Base-by-base conservation (phyloP, 495 filamentous ascomycete species). In the Talaromyces borbonicus region DNA sequence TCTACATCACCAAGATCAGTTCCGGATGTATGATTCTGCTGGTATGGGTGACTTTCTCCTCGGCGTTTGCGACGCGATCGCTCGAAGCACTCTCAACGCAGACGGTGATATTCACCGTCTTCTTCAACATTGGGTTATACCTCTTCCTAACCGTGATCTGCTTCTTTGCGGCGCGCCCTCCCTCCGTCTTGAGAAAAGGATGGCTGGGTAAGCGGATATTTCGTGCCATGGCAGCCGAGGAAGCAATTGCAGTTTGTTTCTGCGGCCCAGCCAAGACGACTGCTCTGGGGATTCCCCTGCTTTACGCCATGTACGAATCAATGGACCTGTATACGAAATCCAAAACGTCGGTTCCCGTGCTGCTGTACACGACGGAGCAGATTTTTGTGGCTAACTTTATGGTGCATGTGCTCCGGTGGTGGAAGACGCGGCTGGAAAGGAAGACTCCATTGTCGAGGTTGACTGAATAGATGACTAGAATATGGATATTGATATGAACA, bases 191-290 rank as follows among this genome's bases (percentile, higher is more conserved):
- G 5, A 43, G 27, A 1, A 50, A 50, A 12, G 43, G 48, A 3
- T 18, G 35, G n/a, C 60, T 59, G 53, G 50, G 50, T 0, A 50
- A 55, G 22, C 50, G 47, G 9, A 22, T 65, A 0, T 58, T 75
- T 27, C 60, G 53, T 44, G 61, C 53, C 31, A 65, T 76, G 51
- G 51, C 69, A 0, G 59, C 64, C 2, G 65, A 71, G 39, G 68
- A 74, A 41, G 67, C 74, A 1, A 67, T 77, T 47, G 73, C 73
- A 5, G 66, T 75, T 1, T 78, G 74, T 49, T 77, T 76, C 55
- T 78, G 74, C 47, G 73, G 69, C 1, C 73, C 74, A 1, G 73
- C 74, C 18, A 78, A 78, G 54, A 78, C 73, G 36, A 77, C 73
- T 8, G 70, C 69, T 8, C 54, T 77, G 2, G 74, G 73, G 1